Evolutionary conservation across 768 basidiomycete genomes (phyloP), one percentile per base, ranked within the genome.

Genomic region (Lentinula detonsa): DNA sequence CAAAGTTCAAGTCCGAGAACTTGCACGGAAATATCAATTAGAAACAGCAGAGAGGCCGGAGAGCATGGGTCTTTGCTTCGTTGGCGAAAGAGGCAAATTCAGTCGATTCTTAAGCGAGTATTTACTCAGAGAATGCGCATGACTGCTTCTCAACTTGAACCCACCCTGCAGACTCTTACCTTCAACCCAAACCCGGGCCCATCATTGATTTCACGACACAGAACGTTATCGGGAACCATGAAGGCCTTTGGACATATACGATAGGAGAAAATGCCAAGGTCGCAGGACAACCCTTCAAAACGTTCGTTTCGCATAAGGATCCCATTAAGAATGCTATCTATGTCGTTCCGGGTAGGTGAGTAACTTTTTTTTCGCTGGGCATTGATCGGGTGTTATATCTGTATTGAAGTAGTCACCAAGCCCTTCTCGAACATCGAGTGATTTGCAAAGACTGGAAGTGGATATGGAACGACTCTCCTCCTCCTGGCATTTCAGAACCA

Each of bases 31-130:
- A 35, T 82, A 81, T 69, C 74, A 71, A 1, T 72, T 98, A 18
- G 86, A 87, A 3, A 94, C 88, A 2, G 91, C 92, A 0, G 77
- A 82, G 2, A 80, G 92, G 62, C 80, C 78, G 16, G 95, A 98
- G 69, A 94, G 91, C 71, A 94, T 96, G 85, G 95, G 95, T 0
- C 81, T 98, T 16, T 98, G 95, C 68, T 98, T 98, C 64, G 86
- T 98, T 1, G 95, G 95, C 4, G 84, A 95, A 68, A 85, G 88
- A 67, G 77, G 79, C 9, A 81, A 75, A 52, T 95, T 96, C 65
- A 76, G 79, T 31, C 73, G 82, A 8, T 98, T 95, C 69, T 71
- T 95, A 53, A 82, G 92, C 90, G 62, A 63, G 82, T 42, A 6
- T 52, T 18, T 52, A 8, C 31, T 39, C 58, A 40, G 42, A 10